Conservation (phyloP, 345 rosid species). For the Populus alba region DNA sequence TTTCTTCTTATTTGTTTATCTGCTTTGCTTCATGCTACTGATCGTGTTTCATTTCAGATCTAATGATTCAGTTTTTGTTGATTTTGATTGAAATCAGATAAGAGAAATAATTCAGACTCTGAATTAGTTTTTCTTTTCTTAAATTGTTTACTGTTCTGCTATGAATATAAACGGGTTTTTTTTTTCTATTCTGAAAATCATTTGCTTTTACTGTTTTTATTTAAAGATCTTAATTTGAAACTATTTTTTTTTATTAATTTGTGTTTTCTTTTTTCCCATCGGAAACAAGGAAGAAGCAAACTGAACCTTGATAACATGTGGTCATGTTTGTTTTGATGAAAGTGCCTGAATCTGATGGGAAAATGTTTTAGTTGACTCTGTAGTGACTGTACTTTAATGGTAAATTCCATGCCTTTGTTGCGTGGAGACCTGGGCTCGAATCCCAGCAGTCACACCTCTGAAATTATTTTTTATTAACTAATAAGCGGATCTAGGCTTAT, state of each 20-base stretch:
- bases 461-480: too few relatives aligned
- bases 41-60: neutral
- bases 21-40: neutral
- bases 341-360: neutral
- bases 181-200: neutral
- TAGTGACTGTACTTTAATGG: constrained; percentile 24
- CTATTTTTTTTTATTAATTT: neutral
- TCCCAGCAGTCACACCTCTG: constrained; percentile 70
- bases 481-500: neutral
- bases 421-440: constrained; percentile 79
- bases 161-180: too few relatives aligned
- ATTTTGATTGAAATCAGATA: neutral
- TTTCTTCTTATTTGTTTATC: neutral
- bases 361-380: neutral
- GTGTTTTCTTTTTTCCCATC: neutral
- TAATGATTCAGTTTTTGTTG: neutral
- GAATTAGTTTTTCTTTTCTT: neutral
- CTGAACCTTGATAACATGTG: neutral
- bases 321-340: neutral
- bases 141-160: neutral
- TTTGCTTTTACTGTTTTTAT: neutral
- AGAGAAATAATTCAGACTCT: neutral
- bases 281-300: neutral
- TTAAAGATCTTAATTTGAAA: neutral
- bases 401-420: constrained; percentile 16